These are phyloP conservation scores for Wickerhamomyces subpelliculosus DNA, from an alignment of 805 yeast genomes.

Conservation along the genomic window DNA sequence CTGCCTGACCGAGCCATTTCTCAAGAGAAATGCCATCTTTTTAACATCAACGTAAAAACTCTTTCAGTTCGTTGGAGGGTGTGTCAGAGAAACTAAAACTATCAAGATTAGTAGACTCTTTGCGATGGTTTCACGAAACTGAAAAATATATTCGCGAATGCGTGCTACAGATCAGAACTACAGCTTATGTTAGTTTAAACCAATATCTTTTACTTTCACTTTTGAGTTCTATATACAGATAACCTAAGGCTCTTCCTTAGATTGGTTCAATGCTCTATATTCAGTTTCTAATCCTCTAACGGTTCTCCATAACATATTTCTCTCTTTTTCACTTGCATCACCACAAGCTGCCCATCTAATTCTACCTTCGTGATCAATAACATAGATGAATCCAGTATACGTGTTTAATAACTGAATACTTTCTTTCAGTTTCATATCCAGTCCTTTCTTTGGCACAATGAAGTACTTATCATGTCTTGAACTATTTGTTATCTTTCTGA, in stretches of 20 bases:
- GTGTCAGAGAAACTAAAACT: no score
- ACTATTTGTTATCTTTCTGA: slow-evolving; percentile 38
- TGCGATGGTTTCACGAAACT: no score
- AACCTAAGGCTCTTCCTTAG: background rate
- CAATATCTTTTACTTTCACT: no score
- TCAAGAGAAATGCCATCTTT: no score
- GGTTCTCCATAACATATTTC: slow-evolving; percentile 55
- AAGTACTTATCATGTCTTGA: slow-evolving; percentile 54
- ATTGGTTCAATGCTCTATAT: slow-evolving; percentile 12
- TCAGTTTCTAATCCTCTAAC: slow-evolving; percentile 55
- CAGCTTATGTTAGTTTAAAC: no score
- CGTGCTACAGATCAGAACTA: no score
- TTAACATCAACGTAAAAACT: no score
- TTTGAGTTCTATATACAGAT: background rate
- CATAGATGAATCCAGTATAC: slow-evolving; percentile 76
- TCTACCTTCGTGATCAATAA: slow-evolving; percentile 66
- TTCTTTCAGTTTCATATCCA: slow-evolving; percentile 51
- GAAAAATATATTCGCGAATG: no score
- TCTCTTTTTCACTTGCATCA: slow-evolving; percentile 62
- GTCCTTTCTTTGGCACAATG: slow-evolving; percentile 52
- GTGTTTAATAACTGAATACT: slow-evolving; percentile 61
- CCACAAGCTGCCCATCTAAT: slow-evolving; percentile 95
- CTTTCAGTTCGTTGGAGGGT: no score
- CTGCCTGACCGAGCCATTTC: no score
- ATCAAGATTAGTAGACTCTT: no score